Base-by-base conservation (phyloP, 1,284 basidiomycete genomes). In the Afroboletus lepidellus region DNA sequence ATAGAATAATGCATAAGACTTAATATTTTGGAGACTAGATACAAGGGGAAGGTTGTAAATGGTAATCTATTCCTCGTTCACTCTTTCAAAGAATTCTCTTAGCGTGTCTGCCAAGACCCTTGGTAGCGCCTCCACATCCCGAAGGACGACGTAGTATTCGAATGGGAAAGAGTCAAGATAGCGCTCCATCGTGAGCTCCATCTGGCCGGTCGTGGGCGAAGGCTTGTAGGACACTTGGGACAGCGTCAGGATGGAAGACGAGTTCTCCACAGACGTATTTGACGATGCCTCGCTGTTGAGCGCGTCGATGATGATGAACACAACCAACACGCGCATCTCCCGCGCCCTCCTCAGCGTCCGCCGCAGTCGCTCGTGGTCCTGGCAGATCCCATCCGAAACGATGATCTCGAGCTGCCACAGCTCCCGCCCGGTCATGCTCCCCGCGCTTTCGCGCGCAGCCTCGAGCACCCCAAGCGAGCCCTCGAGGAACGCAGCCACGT, bases 331-430 rank as follows among this genome's bases (percentile, higher is more conserved):
- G 20, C 90, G 81, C 69, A 96, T 91, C 65, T 94, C 94, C 58
- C 90, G 84, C 1, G 96, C 97, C 60, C 84, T 85, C 37, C 97
- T 81, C 30, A 99, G 75, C 32, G 94, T 73, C 3, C 87, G 85
- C 32, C 89, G 83, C 44, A 99, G 77, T 59, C 80, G 78, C 42
- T 94, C 91, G 69, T 98, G 95, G 67, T 98, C 93, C 71, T 98
- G 94, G 69, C 95, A 98, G 59, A 98, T 92, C 29, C 97, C 97
- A 68, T 99, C 97, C 18, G 95, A 98, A 58, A 99, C 94, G 77
- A 99, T 97, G 73, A 99, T 94, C 71, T 98, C 85, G 49, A 99
- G 80, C 69, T 99, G 97, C 97, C 97, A 99, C 23, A 99, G 78
- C 59, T 98, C 94, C 20, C 83, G 84, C 30, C 75, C 75, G 68